Conservation (phyloP, 192 early-diverging fungal species). For the Gorgonomyces haynaldii region DNA sequence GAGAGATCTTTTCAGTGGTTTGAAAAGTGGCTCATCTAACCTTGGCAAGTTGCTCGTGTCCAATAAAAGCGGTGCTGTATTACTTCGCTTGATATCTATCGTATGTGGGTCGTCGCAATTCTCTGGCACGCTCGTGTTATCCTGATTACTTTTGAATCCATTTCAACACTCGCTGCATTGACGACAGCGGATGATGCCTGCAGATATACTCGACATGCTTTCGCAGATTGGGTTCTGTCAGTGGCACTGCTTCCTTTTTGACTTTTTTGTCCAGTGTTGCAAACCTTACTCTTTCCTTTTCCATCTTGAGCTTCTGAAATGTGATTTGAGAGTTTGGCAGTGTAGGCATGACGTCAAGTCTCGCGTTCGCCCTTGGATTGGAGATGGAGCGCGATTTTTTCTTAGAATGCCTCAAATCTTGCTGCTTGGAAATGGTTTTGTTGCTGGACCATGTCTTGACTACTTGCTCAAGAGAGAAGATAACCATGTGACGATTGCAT, state of each 20-base stretch:
- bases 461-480: slow-evolving; percentile 83
- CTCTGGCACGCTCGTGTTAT: slow-evolving; percentile 1
- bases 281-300: no score
- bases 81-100: neutral
- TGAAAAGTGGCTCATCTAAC: neutral
- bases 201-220: slow-evolving; percentile 4
- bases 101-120: slow-evolving; percentile 4
- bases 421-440: slow-evolving; percentile 93
- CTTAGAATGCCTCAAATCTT: slow-evolving; percentile 61
- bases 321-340: no score
- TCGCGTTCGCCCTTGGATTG: no score
- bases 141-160: neutral
- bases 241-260: no score
- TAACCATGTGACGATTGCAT: slow-evolving; percentile 84
- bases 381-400: no score
- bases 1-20: neutral
- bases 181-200: neutral
- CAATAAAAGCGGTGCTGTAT: neutral
- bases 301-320: no score
- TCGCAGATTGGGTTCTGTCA: slow-evolving; percentile 2
- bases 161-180: neutral
- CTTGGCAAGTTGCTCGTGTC: neutral
- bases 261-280: no score
- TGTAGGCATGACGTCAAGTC: no score
- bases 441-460: slow-evolving; percentile 87